Evolutionary conservation across 2,329 filamentous ascomycete species (phyloP), one percentile per base, ranked within the genome.

Genomic region (Teratosphaeria gauchensis): DNA sequence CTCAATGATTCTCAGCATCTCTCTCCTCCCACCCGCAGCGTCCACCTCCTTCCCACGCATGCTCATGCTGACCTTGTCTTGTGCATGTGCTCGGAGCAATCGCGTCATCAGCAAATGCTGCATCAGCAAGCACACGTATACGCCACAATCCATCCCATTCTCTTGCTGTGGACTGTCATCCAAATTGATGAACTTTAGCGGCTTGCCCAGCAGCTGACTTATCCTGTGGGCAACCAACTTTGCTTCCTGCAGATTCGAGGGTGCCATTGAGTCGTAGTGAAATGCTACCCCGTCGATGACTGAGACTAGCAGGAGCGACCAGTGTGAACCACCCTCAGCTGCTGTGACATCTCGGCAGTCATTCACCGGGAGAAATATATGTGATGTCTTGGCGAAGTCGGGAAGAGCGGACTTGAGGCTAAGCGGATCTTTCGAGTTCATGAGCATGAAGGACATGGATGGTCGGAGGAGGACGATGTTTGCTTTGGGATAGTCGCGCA

Each of bases 121-220:
- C 92, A 99, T 99, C 62, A 92, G 82, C 64, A 97, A 83, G 73
- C 94, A 97, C 2, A 99, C 94, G 72, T 92, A 97, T 0, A 99
- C 90, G 19, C 94, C 94, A 67, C 94, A 99, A 74, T 99, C 94
- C 70, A 84, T 92, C 30, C 88, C 85, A 65, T 97, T 97, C 66
- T 92, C 87, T 73, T 99, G 94, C 68, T 95, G 88, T 0, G 94
- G 94, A 9, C 85, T 88, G 70, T 97, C 92, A 0, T 87, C 80
- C 57, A 99, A 80, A 72, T 92, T 85, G 68, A 92, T 83, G 71
- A 95, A 96, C 21, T 85, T 80, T 19, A 95, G 75, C 4, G 79
- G 79, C 59, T 83, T 82, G 35, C 81, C 79, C 0, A 97, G 80
- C 32, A 97, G 76, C 33, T 78, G 76, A 30, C 82, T 80, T 51